These are phyloP conservation scores for Fusarium bulbicola DNA, from an alignment of 2,329 filamentous ascomycete genomes.

Conservation along the genomic window DNA sequence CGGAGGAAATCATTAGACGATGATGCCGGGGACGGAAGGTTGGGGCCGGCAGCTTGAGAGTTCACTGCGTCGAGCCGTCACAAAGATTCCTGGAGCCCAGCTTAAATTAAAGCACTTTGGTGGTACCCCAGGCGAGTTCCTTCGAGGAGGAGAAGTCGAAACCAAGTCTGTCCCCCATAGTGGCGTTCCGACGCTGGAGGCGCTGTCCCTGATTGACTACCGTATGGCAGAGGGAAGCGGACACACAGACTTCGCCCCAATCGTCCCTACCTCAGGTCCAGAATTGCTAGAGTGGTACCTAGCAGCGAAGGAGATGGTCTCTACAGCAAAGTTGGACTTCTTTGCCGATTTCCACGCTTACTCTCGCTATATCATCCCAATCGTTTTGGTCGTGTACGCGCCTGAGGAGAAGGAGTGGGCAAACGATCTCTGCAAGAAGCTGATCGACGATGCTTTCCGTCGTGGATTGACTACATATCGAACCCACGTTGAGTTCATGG, in stretches of 20 bases:
- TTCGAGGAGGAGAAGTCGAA: not conserved
- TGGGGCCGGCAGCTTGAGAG: not conserved
- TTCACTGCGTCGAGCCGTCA: not conserved
- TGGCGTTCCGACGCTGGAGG: not conserved
- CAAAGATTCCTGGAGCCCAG: not conserved
- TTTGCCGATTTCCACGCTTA: not conserved
- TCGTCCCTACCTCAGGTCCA: not conserved
- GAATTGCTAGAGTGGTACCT: not conserved
- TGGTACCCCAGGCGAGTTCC: not conserved
- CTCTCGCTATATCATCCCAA: not conserved
- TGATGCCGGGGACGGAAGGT: not conserved
- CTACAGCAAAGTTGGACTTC: not conserved
- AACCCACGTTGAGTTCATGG: not conserved
- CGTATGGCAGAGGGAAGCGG: not conserved
- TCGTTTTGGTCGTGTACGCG: not conserved
- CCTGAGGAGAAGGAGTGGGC: not conserved
- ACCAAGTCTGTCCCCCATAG: not conserved
- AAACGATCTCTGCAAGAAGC: not conserved
- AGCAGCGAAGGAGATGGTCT: not conserved
- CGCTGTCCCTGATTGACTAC: not conserved
- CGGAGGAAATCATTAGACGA: not conserved
- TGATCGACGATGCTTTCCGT: not conserved
- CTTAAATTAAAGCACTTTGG: not conserved
- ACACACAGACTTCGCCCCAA: not conserved
- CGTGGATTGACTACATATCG: not conserved